Evolutionary conservation across 306 rosid genomes (phyloP).

Genomic region (Dryas alaskensis): DNA sequence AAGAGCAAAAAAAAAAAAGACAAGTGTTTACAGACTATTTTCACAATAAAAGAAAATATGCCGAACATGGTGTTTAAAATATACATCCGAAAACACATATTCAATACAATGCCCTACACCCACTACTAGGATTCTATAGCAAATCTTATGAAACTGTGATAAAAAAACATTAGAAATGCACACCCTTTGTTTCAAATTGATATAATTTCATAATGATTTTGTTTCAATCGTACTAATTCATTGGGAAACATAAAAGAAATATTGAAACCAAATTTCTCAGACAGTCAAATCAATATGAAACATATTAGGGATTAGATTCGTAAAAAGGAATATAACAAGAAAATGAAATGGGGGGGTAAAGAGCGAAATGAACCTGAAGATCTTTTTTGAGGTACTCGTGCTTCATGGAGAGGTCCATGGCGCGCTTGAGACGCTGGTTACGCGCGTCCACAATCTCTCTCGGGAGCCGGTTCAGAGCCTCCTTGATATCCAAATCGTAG

Average conservation of each 20-base stretch:
- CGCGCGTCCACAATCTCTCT: constrained; percentile 91
- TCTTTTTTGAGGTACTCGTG: constrained; percentile 76
- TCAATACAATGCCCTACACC: not conserved
- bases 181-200: not conserved
- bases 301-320: not conserved
- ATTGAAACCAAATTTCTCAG: not conserved
- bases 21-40: not conserved
- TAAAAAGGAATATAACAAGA: not conserved
- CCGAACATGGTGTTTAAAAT: not conserved
- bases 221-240: not conserved
- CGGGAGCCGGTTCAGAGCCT: constrained; percentile 83
- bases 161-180: not conserved
- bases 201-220: not conserved
- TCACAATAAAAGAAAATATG: not conserved
- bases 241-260: not conserved
- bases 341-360: not conserved
- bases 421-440: constrained; percentile 89
- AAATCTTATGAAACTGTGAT: not conserved
- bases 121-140: no score
- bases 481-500: constrained; percentile 83
- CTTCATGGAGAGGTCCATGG: constrained; percentile 97
- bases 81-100: not conserved
- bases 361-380: constrained; percentile 61
- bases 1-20: not conserved
- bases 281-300: not conserved